These are phyloP conservation scores for Aspergillus niger DNA, from an alignment of 2,329 filamentous ascomycete genomes.

Conservation along the genomic window DNA sequence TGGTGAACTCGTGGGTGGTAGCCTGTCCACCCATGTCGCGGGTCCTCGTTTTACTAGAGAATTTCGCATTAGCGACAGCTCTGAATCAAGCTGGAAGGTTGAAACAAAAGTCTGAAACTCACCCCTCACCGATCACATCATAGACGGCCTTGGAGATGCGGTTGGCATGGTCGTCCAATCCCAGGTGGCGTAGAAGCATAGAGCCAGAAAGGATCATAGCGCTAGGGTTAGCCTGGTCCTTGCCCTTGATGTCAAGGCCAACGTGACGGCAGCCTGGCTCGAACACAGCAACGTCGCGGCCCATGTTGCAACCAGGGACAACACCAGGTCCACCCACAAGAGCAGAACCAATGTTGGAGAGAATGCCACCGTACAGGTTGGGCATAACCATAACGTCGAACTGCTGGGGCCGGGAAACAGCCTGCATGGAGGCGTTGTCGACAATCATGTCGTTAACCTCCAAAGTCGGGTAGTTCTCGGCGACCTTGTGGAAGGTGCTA, in stretches of 20 bases:
- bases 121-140: constrained; percentile 86
- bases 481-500: constrained; percentile 90
- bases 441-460: constrained; percentile 99
- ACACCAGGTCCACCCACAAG: constrained; percentile 96
- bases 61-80: constrained; percentile 43
- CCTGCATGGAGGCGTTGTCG: constrained; percentile 99
- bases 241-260: constrained; percentile 98
- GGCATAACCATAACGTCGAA: constrained; percentile 99
- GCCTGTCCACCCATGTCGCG: constrained; percentile 92
- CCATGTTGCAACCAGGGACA: constrained; percentile 99
- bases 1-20: constrained; percentile 92
- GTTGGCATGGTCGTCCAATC: constrained; percentile 97
- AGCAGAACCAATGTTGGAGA: constrained; percentile 97
- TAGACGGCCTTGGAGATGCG: constrained; percentile 84
- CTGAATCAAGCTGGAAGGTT: background rate
- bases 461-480: constrained; percentile 92
- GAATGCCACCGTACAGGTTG: constrained; percentile 97
- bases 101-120: constrained; percentile 43
- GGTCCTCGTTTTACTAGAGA: constrained; percentile 74
- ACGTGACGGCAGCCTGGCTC: constrained; percentile 99
- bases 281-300: constrained; percentile 95
- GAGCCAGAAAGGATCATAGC: constrained; percentile 91
- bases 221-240: constrained; percentile 98
- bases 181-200: constrained; percentile 96
- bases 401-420: constrained; percentile 91